These are phyloP conservation scores for Pythium aphanidermatum DNA, from an alignment of 352 stramenopile genomes.

Conservation along the genomic window DNA sequence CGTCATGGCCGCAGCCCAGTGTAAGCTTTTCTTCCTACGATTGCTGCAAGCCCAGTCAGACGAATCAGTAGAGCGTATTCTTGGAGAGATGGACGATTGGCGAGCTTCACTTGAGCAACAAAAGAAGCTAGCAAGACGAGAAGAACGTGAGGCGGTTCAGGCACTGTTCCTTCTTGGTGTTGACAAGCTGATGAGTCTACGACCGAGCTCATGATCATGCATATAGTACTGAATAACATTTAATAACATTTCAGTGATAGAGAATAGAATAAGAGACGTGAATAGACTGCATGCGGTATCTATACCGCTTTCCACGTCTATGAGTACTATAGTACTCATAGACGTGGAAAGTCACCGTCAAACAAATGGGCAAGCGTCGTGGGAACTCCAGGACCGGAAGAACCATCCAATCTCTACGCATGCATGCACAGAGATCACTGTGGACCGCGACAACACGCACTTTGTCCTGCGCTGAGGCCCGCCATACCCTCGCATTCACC, in stretches of 20 bases:
- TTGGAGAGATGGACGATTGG: neutral
- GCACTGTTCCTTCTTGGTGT: constrained; percentile 17
- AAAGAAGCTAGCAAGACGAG: neutral
- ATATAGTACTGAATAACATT: no score
- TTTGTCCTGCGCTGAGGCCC: neutral
- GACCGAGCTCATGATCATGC: constrained; percentile 1
- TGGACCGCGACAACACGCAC: neutral
- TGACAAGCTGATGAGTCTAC: constrained; percentile 18
- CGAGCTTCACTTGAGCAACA: neutral
- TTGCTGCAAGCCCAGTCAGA: constrained; percentile 3
- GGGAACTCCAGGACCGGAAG: no score
- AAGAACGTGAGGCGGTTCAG: constrained; percentile 13
- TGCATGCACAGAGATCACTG: neutral
- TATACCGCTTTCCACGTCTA: no score
- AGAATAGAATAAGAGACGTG: neutral
- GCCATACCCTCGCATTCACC: constrained; percentile 11
- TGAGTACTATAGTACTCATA: no score
- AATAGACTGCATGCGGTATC: no score
- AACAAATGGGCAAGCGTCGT: no score
- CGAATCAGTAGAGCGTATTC: no score
- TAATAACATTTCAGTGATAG: neutral
- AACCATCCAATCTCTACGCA: no score
- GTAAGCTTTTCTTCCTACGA: constrained; percentile 15
- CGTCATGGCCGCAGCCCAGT: constrained; percentile 1
- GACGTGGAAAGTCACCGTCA: no score